A percentile compares a stretch with the other conserved stretches of the same genome.
These are phyloP conservation scores for Butyriboletus loyo DNA, from an alignment of 768 basidiomycete genomes.

Conservation along the genomic window DNA sequence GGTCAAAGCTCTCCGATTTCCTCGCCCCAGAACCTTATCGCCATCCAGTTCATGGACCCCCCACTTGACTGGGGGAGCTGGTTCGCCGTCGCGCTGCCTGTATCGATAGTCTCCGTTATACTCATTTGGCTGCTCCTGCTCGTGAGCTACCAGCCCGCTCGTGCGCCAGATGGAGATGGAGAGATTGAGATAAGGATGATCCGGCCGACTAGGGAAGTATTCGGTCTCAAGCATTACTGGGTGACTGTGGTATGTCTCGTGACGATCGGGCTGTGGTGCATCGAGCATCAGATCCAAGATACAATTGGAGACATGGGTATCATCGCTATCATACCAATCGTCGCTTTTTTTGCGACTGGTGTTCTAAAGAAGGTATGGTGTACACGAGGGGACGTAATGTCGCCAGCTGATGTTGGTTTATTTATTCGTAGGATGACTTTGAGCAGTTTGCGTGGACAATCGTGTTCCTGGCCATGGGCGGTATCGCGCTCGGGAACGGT, in stretches of 20 bases:
- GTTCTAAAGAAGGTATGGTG: slow-evolving; percentile 82
- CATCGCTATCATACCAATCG: slow-evolving; percentile 89
- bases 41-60: slow-evolving; percentile 81
- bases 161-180: slow-evolving; percentile 68
- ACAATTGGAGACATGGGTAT: slow-evolving; percentile 95
- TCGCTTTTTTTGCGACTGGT: slow-evolving; percentile 92
- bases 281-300: slow-evolving; percentile 73
- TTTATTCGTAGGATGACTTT: slow-evolving; percentile 73
- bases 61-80: slow-evolving; percentile 85
- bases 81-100: slow-evolving; percentile 93
- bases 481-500: slow-evolving; percentile 93
- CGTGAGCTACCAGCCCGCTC: slow-evolving; percentile 73
- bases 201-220: slow-evolving; percentile 75
- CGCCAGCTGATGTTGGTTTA: background rate
- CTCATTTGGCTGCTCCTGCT: slow-evolving; percentile 92
- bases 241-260: slow-evolving; percentile 77
- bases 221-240: slow-evolving; percentile 86
- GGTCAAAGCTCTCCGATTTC: slow-evolving; percentile 98
- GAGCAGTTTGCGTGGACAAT: slow-evolving; percentile 94
- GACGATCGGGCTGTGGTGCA: slow-evolving; percentile 89
- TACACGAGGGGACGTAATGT: background rate
- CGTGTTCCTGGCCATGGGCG: slow-evolving; percentile 97
- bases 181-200: slow-evolving; percentile 83
- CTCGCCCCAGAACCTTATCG: slow-evolving; percentile 96
- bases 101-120: slow-evolving; percentile 79